Evolutionary conservation across 805 yeast genomes (phyloP).

Genomic region (Vanderwaltozyma polyspora): DNA sequence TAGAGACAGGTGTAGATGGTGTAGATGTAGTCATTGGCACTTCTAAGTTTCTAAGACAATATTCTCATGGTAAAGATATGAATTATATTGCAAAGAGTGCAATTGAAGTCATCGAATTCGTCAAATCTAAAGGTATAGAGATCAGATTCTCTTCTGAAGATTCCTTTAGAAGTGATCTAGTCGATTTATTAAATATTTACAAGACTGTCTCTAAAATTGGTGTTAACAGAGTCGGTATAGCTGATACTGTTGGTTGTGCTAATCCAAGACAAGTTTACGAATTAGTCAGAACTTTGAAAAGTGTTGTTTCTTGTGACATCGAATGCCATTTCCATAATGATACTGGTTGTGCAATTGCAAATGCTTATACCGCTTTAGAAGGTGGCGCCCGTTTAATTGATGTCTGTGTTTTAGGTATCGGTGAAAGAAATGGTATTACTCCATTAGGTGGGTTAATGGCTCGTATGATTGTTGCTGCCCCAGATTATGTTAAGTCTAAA

Average conservation of each 20-base stretch:
- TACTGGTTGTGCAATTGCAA: constrained; percentile 98
- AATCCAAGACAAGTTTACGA: constrained; percentile 98
- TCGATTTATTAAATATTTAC: constrained; percentile 88
- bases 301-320: constrained; percentile 91
- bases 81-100: constrained; percentile 92
- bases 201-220: constrained; percentile 95
- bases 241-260: constrained; percentile 98
- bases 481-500: constrained; percentile 88
- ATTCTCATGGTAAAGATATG: constrained; percentile 98
- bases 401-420: constrained; percentile 95
- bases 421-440: constrained; percentile 97
- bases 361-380: constrained; percentile 95
- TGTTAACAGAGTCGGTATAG: constrained; percentile 97
- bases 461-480: constrained; percentile 95
- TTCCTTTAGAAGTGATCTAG: constrained; percentile 93
- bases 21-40: constrained; percentile 98
- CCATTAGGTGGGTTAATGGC: constrained; percentile 98
- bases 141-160: constrained; percentile 95
- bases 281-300: constrained; percentile 82
- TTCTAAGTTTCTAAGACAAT: constrained; percentile 86
- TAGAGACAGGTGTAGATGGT: constrained; percentile 97
- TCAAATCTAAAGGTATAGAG: constrained; percentile 92
- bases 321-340: constrained; percentile 99
- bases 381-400: constrained; percentile 95
- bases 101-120: constrained; percentile 91